Conservation (phyloP, 331 rosid genomes). For the Phaseolus coccineus region DNA sequence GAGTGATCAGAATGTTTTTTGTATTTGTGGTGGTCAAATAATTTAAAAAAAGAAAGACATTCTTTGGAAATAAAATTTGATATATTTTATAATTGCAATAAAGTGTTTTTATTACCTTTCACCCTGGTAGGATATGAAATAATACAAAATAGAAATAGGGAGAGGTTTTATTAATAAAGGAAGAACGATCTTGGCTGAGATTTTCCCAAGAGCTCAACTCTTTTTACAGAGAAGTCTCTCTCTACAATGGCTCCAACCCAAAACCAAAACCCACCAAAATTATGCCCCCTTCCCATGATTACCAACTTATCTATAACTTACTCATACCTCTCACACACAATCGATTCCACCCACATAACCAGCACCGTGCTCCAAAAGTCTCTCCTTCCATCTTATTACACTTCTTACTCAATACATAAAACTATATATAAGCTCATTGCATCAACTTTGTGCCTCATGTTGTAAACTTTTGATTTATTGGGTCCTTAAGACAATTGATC, state of each 20-base stretch:
- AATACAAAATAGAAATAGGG: neutral
- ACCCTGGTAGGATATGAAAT: neutral
- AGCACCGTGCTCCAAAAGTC: neutral
- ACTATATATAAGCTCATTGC: neutral
- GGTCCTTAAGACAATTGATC: neutral
- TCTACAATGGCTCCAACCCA: neutral
- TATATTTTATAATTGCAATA: conserved; percentile 15
- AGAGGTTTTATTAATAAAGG: neutral
- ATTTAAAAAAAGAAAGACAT: neutral
- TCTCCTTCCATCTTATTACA: neutral
- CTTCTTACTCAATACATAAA: neutral
- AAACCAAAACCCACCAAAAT: neutral
- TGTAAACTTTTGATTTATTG: neutral
- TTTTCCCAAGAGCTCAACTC: neutral
- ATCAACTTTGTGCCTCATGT: neutral
- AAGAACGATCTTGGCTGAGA: neutral
- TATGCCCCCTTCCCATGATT: neutral
- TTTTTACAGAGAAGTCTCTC: neutral
- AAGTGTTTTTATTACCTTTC: conserved; percentile 13
- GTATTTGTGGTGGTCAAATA: conserved; percentile 1
- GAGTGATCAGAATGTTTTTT: conserved; percentile 28
- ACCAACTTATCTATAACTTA: neutral
- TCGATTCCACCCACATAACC: neutral
- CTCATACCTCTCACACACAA: neutral
- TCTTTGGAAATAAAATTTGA: conserved; percentile 23